Base-by-base conservation (phyloP, 768 basidiomycete genomes). In the Amanita brunnescens region DNA sequence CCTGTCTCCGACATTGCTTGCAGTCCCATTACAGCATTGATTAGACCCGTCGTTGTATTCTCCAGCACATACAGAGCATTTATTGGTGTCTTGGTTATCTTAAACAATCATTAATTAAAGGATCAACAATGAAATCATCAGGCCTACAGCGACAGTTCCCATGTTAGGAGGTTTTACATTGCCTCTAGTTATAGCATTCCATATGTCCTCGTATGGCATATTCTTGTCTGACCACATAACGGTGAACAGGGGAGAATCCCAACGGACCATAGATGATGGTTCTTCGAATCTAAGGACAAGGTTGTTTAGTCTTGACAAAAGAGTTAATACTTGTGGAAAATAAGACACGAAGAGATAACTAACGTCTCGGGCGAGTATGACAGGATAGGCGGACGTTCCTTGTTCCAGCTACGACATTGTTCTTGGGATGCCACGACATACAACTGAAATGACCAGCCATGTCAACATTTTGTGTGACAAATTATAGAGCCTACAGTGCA, bases 201-300 rank as follows among this genome's bases (percentile, higher is more conserved):
- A 96, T 20, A 99, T 86, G 13, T 78, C 77, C 6, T 81, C 73
- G 12, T 73, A 74, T 3, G 88, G 85, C 7, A 85, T 64, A 24
- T 74, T 71, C 13, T 79, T 71, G 54, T 92, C 91, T 24, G 78
- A 75, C 79, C 85, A 91, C 3, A 83, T 68, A 1, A 96, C 69
- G 1, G 89, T 91, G 64, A 96, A 89, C 37, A 98, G 76, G 0
- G 96, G 95, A 0, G 95, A 89, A 65, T 99, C 95, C 95, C 95
- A 99, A 44, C 95, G 81, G n/a, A 90, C 94, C 87, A 94, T 94
- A 3, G 93, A 94, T 0, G 91, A 93, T 0, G 96, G 96, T 60
- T 98, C 96, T 69, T 99, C 96, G 59, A 83, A 98, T 46, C 95
- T 77, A 61, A 85, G 73, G 32, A 98, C 66, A 2, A 99, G 78